Conservation (phyloP, 495 filamentous ascomycete genomes). For the Choiromyces venosus region DNA sequence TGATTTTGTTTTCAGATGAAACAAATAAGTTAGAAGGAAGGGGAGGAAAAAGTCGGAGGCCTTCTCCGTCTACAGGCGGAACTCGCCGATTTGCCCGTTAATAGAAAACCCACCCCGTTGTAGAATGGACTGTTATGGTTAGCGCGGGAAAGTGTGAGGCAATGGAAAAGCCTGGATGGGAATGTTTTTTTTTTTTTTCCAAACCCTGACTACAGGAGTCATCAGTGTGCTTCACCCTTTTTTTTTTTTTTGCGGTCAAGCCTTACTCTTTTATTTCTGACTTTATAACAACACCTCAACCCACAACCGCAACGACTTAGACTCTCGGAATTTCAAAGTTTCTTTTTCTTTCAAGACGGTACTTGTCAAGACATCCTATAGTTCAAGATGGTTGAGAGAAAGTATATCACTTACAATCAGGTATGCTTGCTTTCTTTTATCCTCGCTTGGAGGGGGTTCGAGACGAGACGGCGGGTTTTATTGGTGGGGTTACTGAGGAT, state of each 20-base stretch:
- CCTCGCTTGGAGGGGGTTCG: conserved; percentile 5
- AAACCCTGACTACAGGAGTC: background rate
- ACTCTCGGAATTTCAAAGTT: conserved; percentile 3
- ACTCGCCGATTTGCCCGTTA: background rate
- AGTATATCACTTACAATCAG: conserved; percentile 95
- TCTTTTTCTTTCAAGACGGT: background rate
- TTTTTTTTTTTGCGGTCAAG: background rate
- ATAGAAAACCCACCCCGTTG: background rate
- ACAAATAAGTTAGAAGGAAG: background rate
- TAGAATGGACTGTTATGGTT: background rate
- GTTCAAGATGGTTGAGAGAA: conserved; percentile 67
- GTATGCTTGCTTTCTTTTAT: conserved; percentile 49
- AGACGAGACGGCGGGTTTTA: conserved; percentile 4
- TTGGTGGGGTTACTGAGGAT: background rate
- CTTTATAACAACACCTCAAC: background rate
- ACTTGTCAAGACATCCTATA: background rate
- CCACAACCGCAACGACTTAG: background rate
- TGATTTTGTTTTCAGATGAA: background rate
- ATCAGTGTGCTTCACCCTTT: background rate
- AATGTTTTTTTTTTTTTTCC: background rate
- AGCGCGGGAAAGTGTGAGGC: background rate
- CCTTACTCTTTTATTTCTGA: background rate
- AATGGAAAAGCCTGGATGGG: background rate
- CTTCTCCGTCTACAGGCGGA: background rate
- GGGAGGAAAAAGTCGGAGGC: background rate